A percentile compares a stretch with the other conserved stretches of the same genome.
Conservation (phyloP, 2,329 filamentous ascomycete species). For the Ophiostoma pallidulum region DNA sequence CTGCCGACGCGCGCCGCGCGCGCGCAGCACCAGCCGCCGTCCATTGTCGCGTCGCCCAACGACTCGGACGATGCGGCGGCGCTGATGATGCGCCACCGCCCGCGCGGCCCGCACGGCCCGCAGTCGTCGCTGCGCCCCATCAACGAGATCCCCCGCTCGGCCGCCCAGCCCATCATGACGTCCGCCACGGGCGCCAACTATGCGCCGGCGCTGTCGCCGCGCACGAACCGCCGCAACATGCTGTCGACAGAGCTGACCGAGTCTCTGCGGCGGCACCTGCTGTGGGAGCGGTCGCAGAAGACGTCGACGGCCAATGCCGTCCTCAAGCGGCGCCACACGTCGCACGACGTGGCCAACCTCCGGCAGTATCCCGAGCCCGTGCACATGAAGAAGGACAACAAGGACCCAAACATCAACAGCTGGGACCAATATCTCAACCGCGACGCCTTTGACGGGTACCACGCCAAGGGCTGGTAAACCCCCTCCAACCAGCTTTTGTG, state of each 20-base stretch:
- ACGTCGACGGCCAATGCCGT: constrained; percentile 80
- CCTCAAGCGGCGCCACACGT: constrained; percentile 81
- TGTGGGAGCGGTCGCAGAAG: constrained; percentile 95
- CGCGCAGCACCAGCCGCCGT: constrained; percentile 36
- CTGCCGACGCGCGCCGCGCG: constrained; percentile 55
- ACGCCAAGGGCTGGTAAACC: constrained; percentile 73
- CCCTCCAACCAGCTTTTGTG: background rate
- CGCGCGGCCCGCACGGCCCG: constrained; percentile 47
- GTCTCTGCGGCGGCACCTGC: constrained; percentile 78
- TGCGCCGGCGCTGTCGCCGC: constrained; percentile 74
- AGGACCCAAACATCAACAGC: constrained; percentile 58
- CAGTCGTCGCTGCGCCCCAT: constrained; percentile 42
- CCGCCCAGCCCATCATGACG: constrained; percentile 67
- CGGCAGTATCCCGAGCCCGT: constrained; percentile 66
- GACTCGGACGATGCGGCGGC: constrained; percentile 54
- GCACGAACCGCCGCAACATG: constrained; percentile 92
- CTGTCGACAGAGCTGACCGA: constrained; percentile 88
- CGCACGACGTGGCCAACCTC: constrained; percentile 82
- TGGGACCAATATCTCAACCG: constrained; percentile 82
- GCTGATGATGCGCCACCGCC: constrained; percentile 44
- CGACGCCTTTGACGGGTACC: constrained; percentile 70
- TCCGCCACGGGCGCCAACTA: constrained; percentile 55
- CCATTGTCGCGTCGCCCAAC: constrained; percentile 41
- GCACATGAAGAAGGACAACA: constrained; percentile 49
- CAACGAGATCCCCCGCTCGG: constrained; percentile 55